Evolutionary conservation across 345 rosid genomes (phyloP).

Genomic region (Pistacia integerrima): DNA sequence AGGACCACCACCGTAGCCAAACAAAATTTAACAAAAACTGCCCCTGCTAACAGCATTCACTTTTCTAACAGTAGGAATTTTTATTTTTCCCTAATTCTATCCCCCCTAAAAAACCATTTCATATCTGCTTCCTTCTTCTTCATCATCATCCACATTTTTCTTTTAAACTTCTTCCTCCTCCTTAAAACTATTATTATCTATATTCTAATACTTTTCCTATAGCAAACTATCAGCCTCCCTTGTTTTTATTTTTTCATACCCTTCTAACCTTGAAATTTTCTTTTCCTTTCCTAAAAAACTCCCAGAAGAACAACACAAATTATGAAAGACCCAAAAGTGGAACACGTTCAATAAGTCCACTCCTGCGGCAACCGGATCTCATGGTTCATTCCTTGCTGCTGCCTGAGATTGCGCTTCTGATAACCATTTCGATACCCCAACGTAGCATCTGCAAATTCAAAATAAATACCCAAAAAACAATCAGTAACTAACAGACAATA

Average conservation of each 20-base stretch:
- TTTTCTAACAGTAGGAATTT: background rate
- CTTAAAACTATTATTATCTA: slow-evolving; percentile 8
- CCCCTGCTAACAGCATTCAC: slow-evolving; percentile 1
- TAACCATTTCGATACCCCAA: slow-evolving; percentile 23
- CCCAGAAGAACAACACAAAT: background rate
- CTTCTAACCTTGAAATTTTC: too few relatives aligned
- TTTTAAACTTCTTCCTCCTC: background rate
- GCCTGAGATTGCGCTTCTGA: slow-evolving; percentile 33
- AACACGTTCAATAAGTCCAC: slow-evolving; percentile 59
- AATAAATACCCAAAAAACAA: background rate
- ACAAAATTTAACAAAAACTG: slow-evolving; percentile 27
- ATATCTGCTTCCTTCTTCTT: background rate
- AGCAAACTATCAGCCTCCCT: background rate
- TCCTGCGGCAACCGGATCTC: slow-evolving; percentile 65
- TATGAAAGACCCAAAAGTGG: background rate
- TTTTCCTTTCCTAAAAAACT: slow-evolving; percentile 17
- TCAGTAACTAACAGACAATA: background rate
- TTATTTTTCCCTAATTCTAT: slow-evolving; percentile 26
- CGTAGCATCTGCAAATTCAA: slow-evolving; percentile 8
- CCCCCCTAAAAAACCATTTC: slow-evolving; percentile 22
- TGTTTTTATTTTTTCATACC: too few relatives aligned
- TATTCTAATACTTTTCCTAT: background rate
- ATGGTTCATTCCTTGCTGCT: slow-evolving; percentile 28
- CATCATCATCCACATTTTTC: background rate
- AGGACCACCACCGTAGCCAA: slow-evolving; percentile 11